Conservation (phyloP, 2,329 filamentous ascomycete species). For the Chlorencoelia australis region DNA sequence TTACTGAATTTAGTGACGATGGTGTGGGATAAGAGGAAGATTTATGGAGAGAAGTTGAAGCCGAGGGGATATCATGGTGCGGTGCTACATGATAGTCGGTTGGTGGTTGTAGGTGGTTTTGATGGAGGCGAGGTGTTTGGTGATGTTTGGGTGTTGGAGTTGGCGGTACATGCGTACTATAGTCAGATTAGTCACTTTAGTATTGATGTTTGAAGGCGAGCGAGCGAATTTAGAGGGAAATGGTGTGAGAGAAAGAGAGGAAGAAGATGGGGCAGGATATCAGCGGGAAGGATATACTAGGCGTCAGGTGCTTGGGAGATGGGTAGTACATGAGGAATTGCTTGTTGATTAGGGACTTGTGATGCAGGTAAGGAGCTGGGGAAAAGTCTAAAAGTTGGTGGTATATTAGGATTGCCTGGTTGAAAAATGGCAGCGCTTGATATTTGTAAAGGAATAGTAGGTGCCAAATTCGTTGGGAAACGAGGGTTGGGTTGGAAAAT, state of each 20-base stretch:
- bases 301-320: too few relatives aligned
- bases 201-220: slow-evolving; percentile 47
- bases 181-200: slow-evolving; percentile 65
- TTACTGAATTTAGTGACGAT: slow-evolving; percentile 62
- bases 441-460: too few relatives aligned
- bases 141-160: slow-evolving; percentile 56
- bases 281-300: too few relatives aligned
- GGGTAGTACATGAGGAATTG: too few relatives aligned
- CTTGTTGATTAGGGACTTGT: too few relatives aligned
- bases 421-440: too few relatives aligned
- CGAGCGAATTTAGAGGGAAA: slow-evolving; percentile 1
- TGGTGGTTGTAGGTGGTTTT: slow-evolving; percentile 57
- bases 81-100: slow-evolving; percentile 53
- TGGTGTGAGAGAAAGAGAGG: slow-evolving; percentile 1
- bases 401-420: too few relatives aligned
- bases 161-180: slow-evolving; percentile 62
- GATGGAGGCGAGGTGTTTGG: slow-evolving; percentile 59
- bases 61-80: slow-evolving; percentile 59
- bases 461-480: too few relatives aligned
- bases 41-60: slow-evolving; percentile 53
- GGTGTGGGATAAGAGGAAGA: slow-evolving; percentile 59
- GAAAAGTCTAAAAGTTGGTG: too few relatives aligned
- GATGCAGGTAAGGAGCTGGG: too few relatives aligned
- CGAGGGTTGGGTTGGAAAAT: too few relatives aligned
- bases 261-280: slow-evolving; percentile 5